These are phyloP conservation scores for Sporobolomyces roseus DNA, from an alignment of 768 basidiomycete species.

Conservation along the genomic window DNA sequence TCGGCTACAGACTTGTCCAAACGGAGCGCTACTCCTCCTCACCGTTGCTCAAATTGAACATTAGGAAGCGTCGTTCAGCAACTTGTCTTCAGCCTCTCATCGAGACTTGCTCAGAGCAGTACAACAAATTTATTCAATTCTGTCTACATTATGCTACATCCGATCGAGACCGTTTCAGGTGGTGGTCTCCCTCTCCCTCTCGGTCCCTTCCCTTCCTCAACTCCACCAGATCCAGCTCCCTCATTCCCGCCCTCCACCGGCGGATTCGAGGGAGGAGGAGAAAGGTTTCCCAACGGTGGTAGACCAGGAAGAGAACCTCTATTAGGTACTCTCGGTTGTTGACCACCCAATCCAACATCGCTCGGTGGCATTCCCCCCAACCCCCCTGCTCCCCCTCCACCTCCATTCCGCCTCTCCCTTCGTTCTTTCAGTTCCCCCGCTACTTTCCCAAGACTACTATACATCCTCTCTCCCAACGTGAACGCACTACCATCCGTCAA, in stretches of 20 bases:
- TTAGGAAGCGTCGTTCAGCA: too few species aligned
- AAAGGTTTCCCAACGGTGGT: neutral
- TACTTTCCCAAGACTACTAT: neutral
- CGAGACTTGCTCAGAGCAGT: too few species aligned
- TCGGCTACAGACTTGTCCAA: too few species aligned
- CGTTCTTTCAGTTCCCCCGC: neutral
- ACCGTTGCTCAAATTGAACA: too few species aligned
- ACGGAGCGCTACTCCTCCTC: too few species aligned
- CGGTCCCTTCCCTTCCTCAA: too few species aligned
- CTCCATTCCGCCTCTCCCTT: neutral
- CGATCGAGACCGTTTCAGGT: too few species aligned
- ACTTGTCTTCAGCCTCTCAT: too few species aligned
- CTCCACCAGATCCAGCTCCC: neutral
- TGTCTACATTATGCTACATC: too few species aligned
- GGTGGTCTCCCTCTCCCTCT: too few species aligned
- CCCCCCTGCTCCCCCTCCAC: neutral
- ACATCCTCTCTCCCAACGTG: neutral
- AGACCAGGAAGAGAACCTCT: neutral
- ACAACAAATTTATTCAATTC: too few species aligned
- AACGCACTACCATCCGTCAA: conserved; percentile 39
- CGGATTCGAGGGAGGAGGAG: neutral
- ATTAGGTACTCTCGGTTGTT: neutral
- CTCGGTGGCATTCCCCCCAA: neutral
- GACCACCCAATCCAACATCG: conserved; percentile 3
- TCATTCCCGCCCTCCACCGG: neutral